Evolutionary conservation across 2,329 filamentous ascomycete genomes (phyloP), one percentile per base, ranked within the genome.

Genomic region (Apiospora aurea): DNA sequence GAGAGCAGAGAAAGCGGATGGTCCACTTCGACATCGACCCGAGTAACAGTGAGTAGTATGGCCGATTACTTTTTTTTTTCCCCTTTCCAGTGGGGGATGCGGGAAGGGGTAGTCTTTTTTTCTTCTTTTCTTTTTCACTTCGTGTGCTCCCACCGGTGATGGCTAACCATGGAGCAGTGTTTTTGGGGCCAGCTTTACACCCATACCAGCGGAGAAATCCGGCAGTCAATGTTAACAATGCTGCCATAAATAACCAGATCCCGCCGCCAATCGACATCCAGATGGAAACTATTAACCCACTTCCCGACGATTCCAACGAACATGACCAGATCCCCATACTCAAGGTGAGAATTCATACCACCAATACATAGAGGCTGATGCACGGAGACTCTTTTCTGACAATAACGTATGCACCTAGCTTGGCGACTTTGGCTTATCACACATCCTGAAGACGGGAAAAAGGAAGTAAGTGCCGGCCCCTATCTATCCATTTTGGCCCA

Each of bases 11-110:
- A 10, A n/a, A 68, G 8, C 43, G 67, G 2, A 68, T 68, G 24
- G 43, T 68, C 43, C 43, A 68, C n/a, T 49, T 34, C 24, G 67
- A 49, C 13, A 68, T 68, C 18, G 67, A 49, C 67, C 24, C 67
- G 26, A 11, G 21, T 5, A 68, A 68, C 43, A 16, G 67, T 68
- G 29, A 49, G 67, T 68, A n/a, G 67, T 68, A n/a, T 21, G 11
- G 4, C 41, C 41, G 41, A 43, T 11, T 29, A 13, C 13, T 5
- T 38, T 38, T 38, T 5, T 38, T 38, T 8, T 38, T 38, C 7
- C 6, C 6, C 6, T 6, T 4, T 3, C 6, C 3, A 6, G 6
- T 6, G 34, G 34, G 34, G 34, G 34, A n/a, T 1, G 16, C 1
- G n/a, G n/a, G 6, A 24, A 21, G n/a, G 21, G 47, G 6, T n/a